Base-by-base conservation (phyloP, 768 basidiomycete genomes). In the Kwoniella dendrophila region DNA sequence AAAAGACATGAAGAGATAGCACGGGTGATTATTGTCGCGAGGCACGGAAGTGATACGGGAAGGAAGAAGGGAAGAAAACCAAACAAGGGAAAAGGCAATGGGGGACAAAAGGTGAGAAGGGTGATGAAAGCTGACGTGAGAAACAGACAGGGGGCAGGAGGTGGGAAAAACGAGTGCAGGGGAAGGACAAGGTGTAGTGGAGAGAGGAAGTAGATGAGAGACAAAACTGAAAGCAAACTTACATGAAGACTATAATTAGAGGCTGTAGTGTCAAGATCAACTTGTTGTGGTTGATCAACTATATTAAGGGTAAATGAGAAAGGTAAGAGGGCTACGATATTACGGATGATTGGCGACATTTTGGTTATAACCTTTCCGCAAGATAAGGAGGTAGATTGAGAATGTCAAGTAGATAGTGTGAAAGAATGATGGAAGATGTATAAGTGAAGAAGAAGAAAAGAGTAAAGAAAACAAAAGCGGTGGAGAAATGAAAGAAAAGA, bases 311-410 rank as follows among this genome's bases (percentile, higher is more conserved):
- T 38, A 11, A 59, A 47, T 26, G 44, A 47, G 44, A 56, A 45
- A 47, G 55, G 44, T 22, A 56, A 33, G 43, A 56, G 55, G 34
- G 55, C 43, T 32, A 56, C 55, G 55, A 56, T 45, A 36, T 44
- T 45, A 33, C 55, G 55, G 20, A 47, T 29, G 43, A 56, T 44
- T 10, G 55, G 55, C 36, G 55, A 24, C 55, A 56, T 56, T 14
- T 44, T 56, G 41, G 20, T 51, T 1, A 55, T 26, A 38, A 2
- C 10, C n/a, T n/a, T n/a, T n/a, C n/a, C n/a, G n/a, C 20, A 36
- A 24, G 5, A 40, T 10, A 20, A 2, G 18, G 27, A 45, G 12
- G 16, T 40, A 29, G n/a, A 7, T 26, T n/a, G 18, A 18, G 30
- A 32, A 24, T 5, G 32, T 18, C 18, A 29, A 1, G 20, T 33